These are phyloP conservation scores for Wallacemonas collosoma DNA, from an alignment of 208 protist species.

Conservation along the genomic window DNA sequence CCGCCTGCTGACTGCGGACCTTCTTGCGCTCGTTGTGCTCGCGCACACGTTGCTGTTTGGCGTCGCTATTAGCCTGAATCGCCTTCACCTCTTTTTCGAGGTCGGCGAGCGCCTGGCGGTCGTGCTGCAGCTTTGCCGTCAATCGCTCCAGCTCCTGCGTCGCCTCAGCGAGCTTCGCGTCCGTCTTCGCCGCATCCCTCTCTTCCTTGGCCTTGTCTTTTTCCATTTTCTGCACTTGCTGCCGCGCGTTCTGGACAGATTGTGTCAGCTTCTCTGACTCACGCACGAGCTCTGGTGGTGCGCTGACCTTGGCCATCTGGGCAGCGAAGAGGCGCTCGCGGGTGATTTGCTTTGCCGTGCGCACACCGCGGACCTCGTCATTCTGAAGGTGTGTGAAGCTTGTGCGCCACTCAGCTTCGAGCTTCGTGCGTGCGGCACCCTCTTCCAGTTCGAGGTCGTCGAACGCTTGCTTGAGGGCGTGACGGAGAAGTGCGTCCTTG, in stretches of 20 bases:
- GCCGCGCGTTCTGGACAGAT: constrained; percentile 40
- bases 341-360: constrained; percentile 48
- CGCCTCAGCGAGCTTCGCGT: constrained; percentile 50
- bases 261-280: constrained; percentile 66
- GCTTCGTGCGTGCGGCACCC: constrained; percentile 22
- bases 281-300: constrained; percentile 58
- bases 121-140: constrained; percentile 20
- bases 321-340: constrained; percentile 72
- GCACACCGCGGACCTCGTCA: constrained; percentile 48
- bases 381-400: constrained; percentile 40
- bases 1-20: constrained; percentile 15
- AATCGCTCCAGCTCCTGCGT: constrained; percentile 44
- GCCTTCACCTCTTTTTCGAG: constrained; percentile 48
- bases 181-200: constrained; percentile 37
- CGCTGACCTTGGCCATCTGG: constrained; percentile 57
- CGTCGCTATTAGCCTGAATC: constrained; percentile 18
- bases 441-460: constrained; percentile 30
- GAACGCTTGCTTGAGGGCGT: constrained; percentile 13
- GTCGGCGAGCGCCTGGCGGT: constrained; percentile 24
- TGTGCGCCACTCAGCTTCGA: constrained; percentile 24
- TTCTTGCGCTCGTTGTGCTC: constrained; percentile 45
- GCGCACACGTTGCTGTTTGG: constrained; percentile 26
- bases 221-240: constrained; percentile 63
- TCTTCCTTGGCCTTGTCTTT: constrained; percentile 71
- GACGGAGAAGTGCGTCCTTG: constrained; percentile 6